Conservation (phyloP, 2,329 filamentous ascomycete genomes). For the Nemania bipapillata region DNA sequence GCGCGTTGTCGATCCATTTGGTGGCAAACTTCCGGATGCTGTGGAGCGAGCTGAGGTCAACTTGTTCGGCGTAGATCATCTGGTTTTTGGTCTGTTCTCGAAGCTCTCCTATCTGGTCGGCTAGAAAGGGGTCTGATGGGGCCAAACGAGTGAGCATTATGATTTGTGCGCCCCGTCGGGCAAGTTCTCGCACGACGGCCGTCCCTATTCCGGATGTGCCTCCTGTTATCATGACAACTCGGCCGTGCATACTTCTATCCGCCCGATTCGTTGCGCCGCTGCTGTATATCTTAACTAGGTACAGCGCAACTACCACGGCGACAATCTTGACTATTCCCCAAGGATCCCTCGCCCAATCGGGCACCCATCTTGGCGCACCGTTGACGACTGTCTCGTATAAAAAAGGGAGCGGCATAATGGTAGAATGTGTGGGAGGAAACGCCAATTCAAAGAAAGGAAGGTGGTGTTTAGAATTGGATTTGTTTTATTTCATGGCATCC, state of each 20-base stretch:
- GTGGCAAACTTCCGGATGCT: constrained; percentile 94
- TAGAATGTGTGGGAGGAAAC: constrained; percentile 6
- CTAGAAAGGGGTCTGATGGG: constrained; percentile 84
- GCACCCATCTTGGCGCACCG: constrained; percentile 63
- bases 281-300: constrained; percentile 76
- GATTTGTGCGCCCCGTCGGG: constrained; percentile 85
- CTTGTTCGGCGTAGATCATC: constrained; percentile 93
- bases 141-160: constrained; percentile 87
- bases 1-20: constrained; percentile 96
- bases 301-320: constrained; percentile 54
- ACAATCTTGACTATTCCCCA: constrained; percentile 57
- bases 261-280: constrained; percentile 77
- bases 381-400: constrained; percentile 59
- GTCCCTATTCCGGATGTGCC: constrained; percentile 94
- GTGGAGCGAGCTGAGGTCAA: constrained; percentile 87
- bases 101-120: constrained; percentile 91
- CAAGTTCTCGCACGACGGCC: constrained; percentile 77
- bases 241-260: constrained; percentile 89
- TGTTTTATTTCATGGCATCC: constrained; percentile 12
- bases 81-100: constrained; percentile 80
- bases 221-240: constrained; percentile 92
- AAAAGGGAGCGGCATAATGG: constrained; percentile 57
- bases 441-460: neutral
- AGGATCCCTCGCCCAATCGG: constrained; percentile 54
- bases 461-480: neutral